phyloP scores from a whole-genome alignment of 179 eudicot species.

The Pouteria campechiana region DNA sequence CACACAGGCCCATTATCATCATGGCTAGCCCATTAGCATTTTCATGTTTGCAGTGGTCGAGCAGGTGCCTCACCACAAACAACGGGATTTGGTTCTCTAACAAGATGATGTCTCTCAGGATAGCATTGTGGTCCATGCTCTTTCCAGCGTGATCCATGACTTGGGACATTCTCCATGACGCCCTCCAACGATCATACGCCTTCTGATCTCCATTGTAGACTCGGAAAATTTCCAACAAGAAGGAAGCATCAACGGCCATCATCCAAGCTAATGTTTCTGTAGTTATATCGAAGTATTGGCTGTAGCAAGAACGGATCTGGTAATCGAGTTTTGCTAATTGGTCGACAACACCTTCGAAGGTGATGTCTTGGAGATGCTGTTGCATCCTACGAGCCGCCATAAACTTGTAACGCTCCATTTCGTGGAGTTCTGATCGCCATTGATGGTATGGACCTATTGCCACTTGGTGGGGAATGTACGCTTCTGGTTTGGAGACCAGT shows the following conservation, averaged over 20 bases:
- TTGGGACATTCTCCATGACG: constrained; percentile 18
- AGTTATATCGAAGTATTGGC: constrained; percentile 17
- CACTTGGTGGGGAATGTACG: constrained; percentile 22
- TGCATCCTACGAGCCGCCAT: constrained; percentile 10
- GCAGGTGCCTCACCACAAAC: constrained; percentile 21
- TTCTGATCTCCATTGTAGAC: constrained; percentile 3
- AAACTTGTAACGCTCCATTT: constrained; percentile 30
- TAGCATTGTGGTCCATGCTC: constrained; percentile 12
- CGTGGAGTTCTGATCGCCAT: constrained; percentile 19
- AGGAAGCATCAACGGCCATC: constrained; percentile 31
- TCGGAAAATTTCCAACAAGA: constrained; percentile 24
- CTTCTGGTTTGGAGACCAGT: constrained; percentile 9
- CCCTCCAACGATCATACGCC: constrained; percentile 8
- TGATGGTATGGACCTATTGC: constrained; percentile 37
- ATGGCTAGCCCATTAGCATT: constrained; percentile 3
- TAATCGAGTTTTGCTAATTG: constrained; percentile 9
- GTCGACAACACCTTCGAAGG: constrained; percentile 3
- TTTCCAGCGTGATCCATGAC: constrained; percentile 17
- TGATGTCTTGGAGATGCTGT: not conserved
- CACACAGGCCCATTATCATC: constrained; percentile 18
- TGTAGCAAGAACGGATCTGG: constrained; percentile 31
- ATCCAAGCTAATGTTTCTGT: constrained; percentile 29
- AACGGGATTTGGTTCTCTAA: constrained; percentile 43
- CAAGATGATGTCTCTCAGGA: constrained; percentile 34
- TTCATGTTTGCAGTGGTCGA: constrained; percentile 1